Base-by-base conservation (phyloP, 176 grass and related monocot genomes). In the Paspalum vaginatum region DNA sequence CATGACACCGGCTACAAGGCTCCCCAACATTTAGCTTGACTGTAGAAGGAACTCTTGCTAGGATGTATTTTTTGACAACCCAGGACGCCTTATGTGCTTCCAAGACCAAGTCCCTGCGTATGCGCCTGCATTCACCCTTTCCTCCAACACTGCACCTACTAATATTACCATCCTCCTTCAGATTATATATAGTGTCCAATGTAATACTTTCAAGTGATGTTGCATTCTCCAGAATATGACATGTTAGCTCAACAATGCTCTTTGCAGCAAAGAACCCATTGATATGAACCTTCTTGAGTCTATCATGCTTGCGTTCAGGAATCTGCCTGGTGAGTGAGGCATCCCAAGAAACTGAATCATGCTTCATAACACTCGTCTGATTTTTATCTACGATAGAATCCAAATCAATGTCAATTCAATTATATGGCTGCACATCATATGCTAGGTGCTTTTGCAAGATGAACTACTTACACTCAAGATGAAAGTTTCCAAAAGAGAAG, bases 401-500 rank as follows among this genome's bases (percentile, higher is more conserved):
- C 42, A 10, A 32, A 32, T 32, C 3, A 11, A 44, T 8, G 7
- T 18, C 61, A 2, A 16, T 65, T 4, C 20, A 43, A 56, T 56
- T 56, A 3, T 32, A 56, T 12, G 54, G 5, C 18, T 56, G 4
- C 1, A 56, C 18, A 56, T 32, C 32, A 32, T 32, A 32, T 32
- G 32, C 32, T 64, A 16, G 14, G 40, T 40, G 40, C 17, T 4
- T 11, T 11, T 11, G 39, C 39, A 66, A 66, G 65, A 44, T 21
- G 18, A 12, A 21, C 9, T 44, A 13, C 40, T 68, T 68, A 68
- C 40, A 21, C 4, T 11, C 40, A 68, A 68, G 18, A 44, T 68
- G 65, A 68, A 68, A 44, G 41, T 45, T 10, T 68, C 65, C 39
- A 68, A 68, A 10, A 20, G 65, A 21, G 40, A 68, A 46, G 65